Evolutionary conservation across 163 green algal genomes (phyloP), one percentile per base, ranked within the genome.

Genomic region (Chloromonas sp.): DNA sequence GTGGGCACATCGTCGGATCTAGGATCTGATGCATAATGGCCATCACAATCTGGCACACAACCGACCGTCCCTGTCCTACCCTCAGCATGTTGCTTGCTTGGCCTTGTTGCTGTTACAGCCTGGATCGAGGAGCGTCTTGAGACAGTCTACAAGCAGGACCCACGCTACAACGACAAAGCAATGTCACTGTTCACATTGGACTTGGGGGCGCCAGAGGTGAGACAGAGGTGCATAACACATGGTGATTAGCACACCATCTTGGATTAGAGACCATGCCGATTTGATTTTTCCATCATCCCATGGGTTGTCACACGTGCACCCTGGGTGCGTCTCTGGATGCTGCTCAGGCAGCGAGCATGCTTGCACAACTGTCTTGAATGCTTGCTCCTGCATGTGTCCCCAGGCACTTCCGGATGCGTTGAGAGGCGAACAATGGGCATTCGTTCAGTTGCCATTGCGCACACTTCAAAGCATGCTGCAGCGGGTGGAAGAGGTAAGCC

Each of bases 381-480:
- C 36, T 36, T 36, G 36, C 36, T 36, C 36, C 36, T 87, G 59
- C 82, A 77, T 60, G 15, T 60, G 76, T 3, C 1, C 79, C 61
- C 88, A 94, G 91, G 84, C 87, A 2, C 90, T 99, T 79, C 95
- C 96, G 59, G 97, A 99, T 84, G 95, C 94, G 1, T 92, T 99
- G 82, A 90, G 96, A 36, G 97, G 97, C 3, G 97, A 99, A 93
- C 90, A 95, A 85, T 99, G 97, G 97, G 92, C 93, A 0, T 99
- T 99, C 90, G 97, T 99, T 84, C 95, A 99, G 91, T 92, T 99
- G 86, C 95, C 96, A 0, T 90, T 98, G 62, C 87, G 87, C n/a
- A 92, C 86, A 36, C 88, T 99, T 59, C 86, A 88, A 70, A 87
- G 94, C 77, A 96, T 98, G 93, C 85, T 96, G 60, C 82, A 85